phyloP scores from a whole-genome alignment of 305 asterid species.

The Fraxinus latifolia region DNA sequence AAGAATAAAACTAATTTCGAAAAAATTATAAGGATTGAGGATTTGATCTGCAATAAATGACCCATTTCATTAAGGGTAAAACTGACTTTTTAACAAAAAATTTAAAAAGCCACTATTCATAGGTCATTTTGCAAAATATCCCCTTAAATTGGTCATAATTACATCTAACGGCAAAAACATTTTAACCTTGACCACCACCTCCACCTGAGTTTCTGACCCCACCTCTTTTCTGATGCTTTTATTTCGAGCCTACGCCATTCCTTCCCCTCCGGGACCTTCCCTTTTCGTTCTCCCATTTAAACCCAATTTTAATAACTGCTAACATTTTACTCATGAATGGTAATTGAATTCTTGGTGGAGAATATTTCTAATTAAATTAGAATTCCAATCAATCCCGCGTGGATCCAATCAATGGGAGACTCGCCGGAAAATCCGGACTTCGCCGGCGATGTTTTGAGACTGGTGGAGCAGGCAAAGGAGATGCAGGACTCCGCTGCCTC shows the following conservation, averaged over 20 bases:
- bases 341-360: background rate
- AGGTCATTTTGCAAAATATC: no score
- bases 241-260: background rate
- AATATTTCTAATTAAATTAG: slow-evolving; percentile 25
- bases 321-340: background rate
- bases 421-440: slow-evolving; percentile 17
- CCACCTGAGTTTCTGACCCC: background rate
- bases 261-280: background rate
- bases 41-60: no score
- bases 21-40: no score
- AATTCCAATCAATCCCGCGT: background rate
- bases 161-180: no score
- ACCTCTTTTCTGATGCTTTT: background rate
- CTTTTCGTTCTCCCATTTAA: background rate
- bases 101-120: no score
- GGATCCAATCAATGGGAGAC: slow-evolving; percentile 28
- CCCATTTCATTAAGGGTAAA: no score
- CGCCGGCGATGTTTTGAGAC: slow-evolving; percentile 45
- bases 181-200: no score
- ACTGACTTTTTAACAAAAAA: no score
- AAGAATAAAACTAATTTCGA: no score
- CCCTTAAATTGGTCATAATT: no score
- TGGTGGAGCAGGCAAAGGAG: slow-evolving; percentile 82
- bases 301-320: background rate
- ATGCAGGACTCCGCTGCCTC: slow-evolving; percentile 81